These are phyloP conservation scores for Lotus japonicus DNA, from an alignment of 306 rosid genomes.

Conservation along the genomic window DNA sequence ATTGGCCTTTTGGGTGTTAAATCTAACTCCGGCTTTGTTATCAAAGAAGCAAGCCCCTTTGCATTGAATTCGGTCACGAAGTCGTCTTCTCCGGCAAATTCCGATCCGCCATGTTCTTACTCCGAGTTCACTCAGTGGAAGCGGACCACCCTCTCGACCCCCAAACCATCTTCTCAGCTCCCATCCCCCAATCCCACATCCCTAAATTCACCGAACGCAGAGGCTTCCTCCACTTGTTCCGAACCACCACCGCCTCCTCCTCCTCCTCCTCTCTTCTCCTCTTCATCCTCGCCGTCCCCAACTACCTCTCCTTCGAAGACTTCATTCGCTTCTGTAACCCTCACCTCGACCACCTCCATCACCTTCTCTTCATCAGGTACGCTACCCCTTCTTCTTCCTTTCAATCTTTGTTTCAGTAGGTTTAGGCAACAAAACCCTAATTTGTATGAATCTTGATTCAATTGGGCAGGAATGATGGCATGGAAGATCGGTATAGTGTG, in stretches of 20 bases:
- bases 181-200: constrained; percentile 20
- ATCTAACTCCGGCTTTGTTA: too few species aligned
- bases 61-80: too few species aligned
- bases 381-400: background rate
- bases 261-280: constrained; percentile 38
- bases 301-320: constrained; percentile 69
- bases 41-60: too few species aligned
- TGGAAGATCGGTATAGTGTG: constrained; percentile 85
- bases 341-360: constrained; percentile 47
- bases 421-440: background rate
- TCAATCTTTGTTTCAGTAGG: too few species aligned
- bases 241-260: constrained; percentile 28
- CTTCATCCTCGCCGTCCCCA: constrained; percentile 84
- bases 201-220: constrained; percentile 65
- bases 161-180: constrained; percentile 24
- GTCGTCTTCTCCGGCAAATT: background rate
- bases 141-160: constrained; percentile 44
- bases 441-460: background rate
- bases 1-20: too few species aligned
- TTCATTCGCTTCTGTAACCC: constrained; percentile 62
- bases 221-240: constrained; percentile 70
- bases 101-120: constrained; percentile 50
- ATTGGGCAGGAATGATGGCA: constrained; percentile 65
- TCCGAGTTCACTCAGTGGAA: constrained; percentile 87
- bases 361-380: constrained; percentile 80